Evolutionary conservation across 2,329 filamentous ascomycete species (phyloP), one percentile per base, ranked within the genome.

Genomic region (Drechslera avenae): DNA sequence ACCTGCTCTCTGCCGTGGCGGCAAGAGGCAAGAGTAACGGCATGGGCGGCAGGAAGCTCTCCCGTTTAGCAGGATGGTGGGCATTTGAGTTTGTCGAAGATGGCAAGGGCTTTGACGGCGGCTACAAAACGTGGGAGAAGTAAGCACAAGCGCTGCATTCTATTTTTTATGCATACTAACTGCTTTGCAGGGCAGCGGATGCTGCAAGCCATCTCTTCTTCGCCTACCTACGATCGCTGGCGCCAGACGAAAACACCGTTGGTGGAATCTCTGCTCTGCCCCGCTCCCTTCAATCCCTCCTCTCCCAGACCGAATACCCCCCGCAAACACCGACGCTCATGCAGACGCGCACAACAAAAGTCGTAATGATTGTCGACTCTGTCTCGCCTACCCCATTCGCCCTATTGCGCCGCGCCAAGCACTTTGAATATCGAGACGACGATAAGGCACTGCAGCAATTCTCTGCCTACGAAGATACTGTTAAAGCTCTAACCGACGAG

Each of bases 201-300:
- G 94, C 94, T 46, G 91, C 93, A 16, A 96, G 92, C 67, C 94
- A 99, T 78, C 79, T 99, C 46, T 99, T 99, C 80, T 99, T 99
- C 71, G 94, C 94, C 48, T 99, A 97, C 72, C 84, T 99, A 39
- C 85, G 94, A 63, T 97, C 92, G 0, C 78, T 96, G 39, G 86
- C 91, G 1, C 93, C 94, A n/a, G 88, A 93, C 56, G 71, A 81
- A 28, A 82, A 86, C 56, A 83, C 85, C 23, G 79, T 88, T 44
- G 89, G 85, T 57, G 89, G 89, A 39, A 96, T 97, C 54, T 89
- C 92, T 0, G 83, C 88, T 58, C 83, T 99, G 13, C 94, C 94
- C 7, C 88, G 92, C 69, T 96, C 94, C 10, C 81, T 99, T 14
- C 91, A 97, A 75, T 89, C 93, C 61, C 81, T 99, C 10, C 81